Conservation (phyloP, 2,329 filamentous ascomycete genomes). For the Scedosporium aurantiacum region DNA sequence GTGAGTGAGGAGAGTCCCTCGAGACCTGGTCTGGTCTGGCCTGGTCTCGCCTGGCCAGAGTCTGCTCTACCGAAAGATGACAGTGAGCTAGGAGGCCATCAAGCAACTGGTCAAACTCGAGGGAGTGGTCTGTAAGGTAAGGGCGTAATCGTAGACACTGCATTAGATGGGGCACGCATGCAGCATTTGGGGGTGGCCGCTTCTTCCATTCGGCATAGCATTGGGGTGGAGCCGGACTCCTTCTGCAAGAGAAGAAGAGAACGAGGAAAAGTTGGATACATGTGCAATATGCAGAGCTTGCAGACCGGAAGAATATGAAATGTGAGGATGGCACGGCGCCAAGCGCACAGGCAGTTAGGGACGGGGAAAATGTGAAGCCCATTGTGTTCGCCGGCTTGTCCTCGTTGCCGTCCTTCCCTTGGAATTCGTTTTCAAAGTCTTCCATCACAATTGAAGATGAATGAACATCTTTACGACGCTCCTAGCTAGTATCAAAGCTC, state of each 20-base stretch:
- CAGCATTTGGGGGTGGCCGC: neutral
- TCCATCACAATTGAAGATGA: neutral
- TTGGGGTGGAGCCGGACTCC: neutral
- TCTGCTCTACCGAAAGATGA: no score
- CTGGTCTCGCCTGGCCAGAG: neutral
- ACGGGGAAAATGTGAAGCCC: neutral
- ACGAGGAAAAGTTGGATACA: neutral
- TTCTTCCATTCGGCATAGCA: neutral
- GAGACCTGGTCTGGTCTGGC: no score
- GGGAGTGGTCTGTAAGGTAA: neutral
- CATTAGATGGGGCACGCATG: slow-evolving; percentile 5
- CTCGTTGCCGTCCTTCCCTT: neutral
- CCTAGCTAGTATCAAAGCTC: no score
- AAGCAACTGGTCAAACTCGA: neutral
- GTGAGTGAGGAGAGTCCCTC: neutral
- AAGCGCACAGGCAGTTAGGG: neutral
- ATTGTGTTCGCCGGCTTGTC: neutral
- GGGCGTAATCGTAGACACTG: neutral
- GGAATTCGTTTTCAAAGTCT: neutral
- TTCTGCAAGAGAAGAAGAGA: neutral
- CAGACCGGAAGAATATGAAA: neutral
- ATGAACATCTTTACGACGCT: no score
- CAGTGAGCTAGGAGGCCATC: neutral
- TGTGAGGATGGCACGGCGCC: neutral
- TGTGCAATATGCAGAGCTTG: neutral